A percentile compares a stretch with the other conserved stretches of the same genome.
Conservation (phyloP, 2,329 filamentous ascomycete genomes). For the Neophaeococcomyces aloes region DNA sequence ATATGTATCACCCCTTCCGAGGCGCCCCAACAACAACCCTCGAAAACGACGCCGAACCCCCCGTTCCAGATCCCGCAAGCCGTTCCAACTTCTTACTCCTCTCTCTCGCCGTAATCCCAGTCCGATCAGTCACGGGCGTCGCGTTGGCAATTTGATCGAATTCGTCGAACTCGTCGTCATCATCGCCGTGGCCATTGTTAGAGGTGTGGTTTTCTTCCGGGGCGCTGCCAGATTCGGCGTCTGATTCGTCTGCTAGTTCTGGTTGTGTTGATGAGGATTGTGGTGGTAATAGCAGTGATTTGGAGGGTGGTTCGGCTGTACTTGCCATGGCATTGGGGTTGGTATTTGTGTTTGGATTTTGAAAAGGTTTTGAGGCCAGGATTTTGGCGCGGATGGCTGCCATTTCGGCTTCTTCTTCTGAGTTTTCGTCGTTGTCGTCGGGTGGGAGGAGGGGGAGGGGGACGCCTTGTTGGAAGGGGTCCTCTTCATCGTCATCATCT, state of each 20-base stretch:
- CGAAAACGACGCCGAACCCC: slow-evolving; percentile 40
- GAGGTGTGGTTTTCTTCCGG: too few relatives aligned
- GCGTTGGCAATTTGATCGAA: slow-evolving; percentile 93
- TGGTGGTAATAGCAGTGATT: too few relatives aligned
- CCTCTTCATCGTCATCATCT: slow-evolving; percentile 35
- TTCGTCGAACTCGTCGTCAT: slow-evolving; percentile 46
- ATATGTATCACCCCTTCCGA: slow-evolving; percentile 35
- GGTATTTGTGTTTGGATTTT: slow-evolving; percentile 38
- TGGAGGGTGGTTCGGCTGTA: background rate
- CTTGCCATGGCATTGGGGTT: slow-evolving; percentile 1
- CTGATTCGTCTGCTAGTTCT: slow-evolving; percentile 49
- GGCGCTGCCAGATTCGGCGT: slow-evolving; percentile 59
- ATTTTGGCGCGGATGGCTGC: slow-evolving; percentile 81
- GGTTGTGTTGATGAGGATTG: too few relatives aligned
- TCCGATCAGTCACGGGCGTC: slow-evolving; percentile 76
- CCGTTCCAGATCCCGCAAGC: slow-evolving; percentile 10
- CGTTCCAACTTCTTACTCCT: slow-evolving; percentile 40
- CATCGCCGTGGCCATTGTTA: slow-evolving; percentile 62
- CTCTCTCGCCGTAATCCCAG: slow-evolving; percentile 58
- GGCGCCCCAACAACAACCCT: slow-evolving; percentile 40
- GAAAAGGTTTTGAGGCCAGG: slow-evolving; percentile 82
- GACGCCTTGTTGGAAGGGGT: slow-evolving; percentile 36
- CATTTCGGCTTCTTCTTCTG: slow-evolving; percentile 83
- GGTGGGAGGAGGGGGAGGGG: slow-evolving; percentile 66
- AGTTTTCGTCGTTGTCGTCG: slow-evolving; percentile 70